Base-by-base conservation (phyloP, 1,284 basidiomycete genomes). In the Microbotryum violaceum region DNA sequence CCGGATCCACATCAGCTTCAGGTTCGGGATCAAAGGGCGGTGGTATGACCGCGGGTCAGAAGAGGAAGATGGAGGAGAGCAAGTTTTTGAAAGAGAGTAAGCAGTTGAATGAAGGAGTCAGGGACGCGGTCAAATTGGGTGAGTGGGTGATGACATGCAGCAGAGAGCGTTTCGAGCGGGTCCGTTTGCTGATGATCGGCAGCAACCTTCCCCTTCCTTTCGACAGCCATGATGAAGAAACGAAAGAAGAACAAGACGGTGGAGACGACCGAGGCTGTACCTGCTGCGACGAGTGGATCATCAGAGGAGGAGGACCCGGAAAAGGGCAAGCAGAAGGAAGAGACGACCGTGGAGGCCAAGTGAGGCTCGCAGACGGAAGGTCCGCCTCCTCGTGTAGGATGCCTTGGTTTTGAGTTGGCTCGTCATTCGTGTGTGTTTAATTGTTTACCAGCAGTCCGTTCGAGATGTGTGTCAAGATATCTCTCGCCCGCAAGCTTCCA, bases 101-200 rank as follows among this genome's bases (percentile, higher is more conserved):
- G 72, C 92, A 97, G 73, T 85, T 97, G 51, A 90, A 92, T 12
- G 92, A 96, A 67, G 86, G 83, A 69, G 94, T 97, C 27, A 88
- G 90, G 78, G 90, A 80, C 66, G 94, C 94, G 0, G 94, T 98
- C 6, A 82, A 86, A 54, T 81, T 83, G 52, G 90, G 89, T 90
- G 69, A 70, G 81, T 76, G 6, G n/a, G 20, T 10, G 29, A 5
- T 25, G 31, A 57, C 21, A 21, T 29, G 55, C 9, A 59, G 6
- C 6, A 20, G 20, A 16, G 6, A n/a, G 16, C 1, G 12, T 4
- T 49, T 12, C 23, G 37, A 42, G 12, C 18, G 7, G 7, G 3
- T 3, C 16, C 12, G 25, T 21, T 45, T 5, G n/a, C 44, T 33
- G 14, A 47, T 31, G 31, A 31, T 9, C 31, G 31, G 7, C 31